Conservation (phyloP, 441 rosid species). For the Iberis amara region DNA sequence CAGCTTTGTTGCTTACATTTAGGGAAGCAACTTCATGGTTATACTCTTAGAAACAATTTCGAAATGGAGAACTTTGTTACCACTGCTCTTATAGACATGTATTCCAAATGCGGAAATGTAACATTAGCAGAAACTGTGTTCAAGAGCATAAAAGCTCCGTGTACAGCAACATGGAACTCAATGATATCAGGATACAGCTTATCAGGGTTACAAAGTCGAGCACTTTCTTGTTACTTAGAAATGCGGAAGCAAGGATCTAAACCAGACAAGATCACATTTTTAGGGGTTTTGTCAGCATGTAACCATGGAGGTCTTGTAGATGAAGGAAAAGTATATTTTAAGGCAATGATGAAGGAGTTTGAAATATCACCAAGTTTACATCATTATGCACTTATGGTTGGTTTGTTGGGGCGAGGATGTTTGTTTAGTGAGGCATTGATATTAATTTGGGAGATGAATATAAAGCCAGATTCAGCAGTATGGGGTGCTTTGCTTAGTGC, state of each 20-base stretch:
- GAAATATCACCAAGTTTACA: constrained; percentile 53
- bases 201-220: constrained; percentile 51
- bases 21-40: constrained; percentile 58
- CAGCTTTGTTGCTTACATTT: constrained; percentile 54
- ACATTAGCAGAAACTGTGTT: constrained; percentile 55
- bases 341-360: constrained; percentile 50
- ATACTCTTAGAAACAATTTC: constrained; percentile 45
- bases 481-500: constrained; percentile 76
- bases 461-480: constrained; percentile 63
- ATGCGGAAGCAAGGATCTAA: constrained; percentile 42
- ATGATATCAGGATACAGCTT: constrained; percentile 70
- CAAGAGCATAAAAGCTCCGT: constrained; percentile 40
- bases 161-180: constrained; percentile 70
- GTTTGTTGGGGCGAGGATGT: constrained; percentile 60
- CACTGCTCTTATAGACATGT: constrained; percentile 78
- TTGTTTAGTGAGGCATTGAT: constrained; percentile 53
- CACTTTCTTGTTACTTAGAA: constrained; percentile 43
- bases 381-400: constrained; percentile 65
- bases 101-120: constrained; percentile 65
- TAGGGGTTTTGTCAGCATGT: constrained; percentile 70
- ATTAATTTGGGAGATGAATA: constrained; percentile 41
- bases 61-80: constrained; percentile 58
- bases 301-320: constrained; percentile 53
- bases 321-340: constrained; percentile 59
- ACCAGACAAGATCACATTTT: constrained; percentile 74